Percentiles rank a stretch among this genome's conserved stretches.
Evolutionary conservation across 108 stramenopile species (phyloP).

Genomic region (Nitzschia palea): DNA sequence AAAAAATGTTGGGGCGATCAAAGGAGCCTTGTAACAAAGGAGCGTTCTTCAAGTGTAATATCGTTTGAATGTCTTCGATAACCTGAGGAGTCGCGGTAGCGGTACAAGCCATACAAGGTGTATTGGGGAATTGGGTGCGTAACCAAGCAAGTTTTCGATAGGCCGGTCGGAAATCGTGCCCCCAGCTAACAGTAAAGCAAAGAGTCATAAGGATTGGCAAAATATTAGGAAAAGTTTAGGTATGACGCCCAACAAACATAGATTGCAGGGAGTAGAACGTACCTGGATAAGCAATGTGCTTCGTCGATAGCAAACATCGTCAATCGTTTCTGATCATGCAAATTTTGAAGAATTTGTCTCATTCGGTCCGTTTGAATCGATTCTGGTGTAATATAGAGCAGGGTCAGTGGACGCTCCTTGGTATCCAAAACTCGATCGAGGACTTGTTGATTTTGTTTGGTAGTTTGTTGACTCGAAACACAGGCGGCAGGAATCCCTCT

Average conservation of each 20-base stretch:
- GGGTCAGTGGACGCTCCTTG: conserved; percentile 38
- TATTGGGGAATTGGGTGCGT: conserved; percentile 72
- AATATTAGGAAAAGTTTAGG: not conserved
- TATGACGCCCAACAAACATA: not conserved
- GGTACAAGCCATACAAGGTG: conserved; percentile 87
- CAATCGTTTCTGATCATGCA: conserved; percentile 65
- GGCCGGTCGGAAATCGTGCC: conserved; percentile 91
- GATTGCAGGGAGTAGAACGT: not conserved
- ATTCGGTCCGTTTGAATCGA: conserved; percentile 79
- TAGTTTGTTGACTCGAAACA: conserved; percentile 47
- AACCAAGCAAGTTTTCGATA: conserved; percentile 69
- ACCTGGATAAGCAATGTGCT: conserved; percentile 91
- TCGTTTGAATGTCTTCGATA: conserved; percentile 71
- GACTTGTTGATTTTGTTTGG: conserved; percentile 51
- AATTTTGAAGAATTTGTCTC: conserved; percentile 54
- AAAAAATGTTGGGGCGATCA: conserved; percentile 93
- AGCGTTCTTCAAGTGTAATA: conserved; percentile 44
- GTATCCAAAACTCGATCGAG: conserved; percentile 44
- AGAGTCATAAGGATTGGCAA: not conserved
- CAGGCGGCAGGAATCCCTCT: conserved; percentile 66
- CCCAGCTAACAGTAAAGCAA: conserved; percentile 53
- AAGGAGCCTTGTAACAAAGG: conserved; percentile 71
- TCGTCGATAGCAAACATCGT: conserved; percentile 94
- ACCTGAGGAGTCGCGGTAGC: conserved; percentile 95
- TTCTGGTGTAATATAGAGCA: conserved; percentile 97